Base-by-base conservation (phyloP, 345 rosid genomes). In the Citrus cavaleriei region DNA sequence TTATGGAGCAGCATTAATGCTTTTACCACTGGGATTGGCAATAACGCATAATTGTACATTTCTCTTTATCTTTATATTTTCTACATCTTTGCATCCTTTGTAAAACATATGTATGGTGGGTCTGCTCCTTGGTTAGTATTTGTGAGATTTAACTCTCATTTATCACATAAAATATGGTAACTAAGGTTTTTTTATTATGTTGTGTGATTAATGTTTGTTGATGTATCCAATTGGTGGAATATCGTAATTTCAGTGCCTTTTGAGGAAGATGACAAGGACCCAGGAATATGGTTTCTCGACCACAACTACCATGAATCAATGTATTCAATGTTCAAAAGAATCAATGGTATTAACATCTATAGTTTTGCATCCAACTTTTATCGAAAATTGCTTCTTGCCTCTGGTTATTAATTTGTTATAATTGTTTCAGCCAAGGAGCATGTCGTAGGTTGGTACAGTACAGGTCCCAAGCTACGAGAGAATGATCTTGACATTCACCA, bases 251-350 rank as follows among this genome's bases (percentile, higher is more conserved):
- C 89, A 96, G 97, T 96, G 76, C 99, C 99, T 9, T 94, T 94
- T 61, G 99, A 96, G 84, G 99, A 96, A 84, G 99, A 96, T 79
- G 98, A 94, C 40, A 96, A 91, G 83, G 98, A 94, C 77, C 77
- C 97, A 4, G 85, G 92, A 83, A 93, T 96, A 16, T 96, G 98
- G 99, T 96, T 94, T 87, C 90, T 96, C 77, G 97, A 96, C 88
- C 98, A 94, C 84, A 96, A 94, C 82, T 96, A 96, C 88, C 99
- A 94, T 51, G 99, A 93, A 79, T 86, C 98, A 0, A 92, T 96
- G 99, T 94, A 89, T 83, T 91, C 96, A 67, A 94, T 96, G 99
- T 94, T 96, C 83, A 96, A 96, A 86, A 92, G 99, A 81, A 96
- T 94, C 40, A 94, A 96, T 71, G 99, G 97, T 92, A 85, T 67